phyloP scores from a whole-genome alignment of 768 basidiomycete genomes.

The Lactifluus piperatus region DNA sequence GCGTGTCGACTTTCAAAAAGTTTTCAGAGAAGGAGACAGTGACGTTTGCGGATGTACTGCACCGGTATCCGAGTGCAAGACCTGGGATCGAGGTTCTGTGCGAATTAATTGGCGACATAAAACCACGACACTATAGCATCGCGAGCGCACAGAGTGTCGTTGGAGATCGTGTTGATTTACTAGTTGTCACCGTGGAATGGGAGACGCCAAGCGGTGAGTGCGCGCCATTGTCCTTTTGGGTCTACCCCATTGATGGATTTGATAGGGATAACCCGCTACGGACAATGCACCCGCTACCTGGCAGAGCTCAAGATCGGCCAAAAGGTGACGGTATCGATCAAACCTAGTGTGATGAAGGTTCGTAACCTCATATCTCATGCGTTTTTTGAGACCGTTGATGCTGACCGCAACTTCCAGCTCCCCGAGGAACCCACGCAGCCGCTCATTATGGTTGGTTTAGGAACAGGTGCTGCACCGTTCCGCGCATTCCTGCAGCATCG shows the following conservation, averaged over 20 bases:
- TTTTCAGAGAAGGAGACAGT: constrained; percentile 91
- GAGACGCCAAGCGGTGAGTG: constrained; percentile 66
- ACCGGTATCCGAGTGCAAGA: constrained; percentile 64
- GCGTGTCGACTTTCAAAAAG: constrained; percentile 89
- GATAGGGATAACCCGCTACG: constrained; percentile 67
- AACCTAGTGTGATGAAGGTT: constrained; percentile 99
- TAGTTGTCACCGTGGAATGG: constrained; percentile 98
- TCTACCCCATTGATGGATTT: background rate
- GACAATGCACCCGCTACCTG: constrained; percentile 96
- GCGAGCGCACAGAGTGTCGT: constrained; percentile 93
- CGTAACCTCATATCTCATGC: constrained; percentile 18
- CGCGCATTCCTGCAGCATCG: constrained; percentile 97
- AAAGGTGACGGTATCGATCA: constrained; percentile 94
- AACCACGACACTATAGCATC: constrained; percentile 97
- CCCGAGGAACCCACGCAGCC: constrained; percentile 81
- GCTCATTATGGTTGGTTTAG: constrained; percentile 96
- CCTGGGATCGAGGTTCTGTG: constrained; percentile 82
- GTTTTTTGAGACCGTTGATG: constrained; percentile 2
- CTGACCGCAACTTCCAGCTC: constrained; percentile 37
- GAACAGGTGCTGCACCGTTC: constrained; percentile 98
- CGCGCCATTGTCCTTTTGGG: background rate
- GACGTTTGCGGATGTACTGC: constrained; percentile 82
- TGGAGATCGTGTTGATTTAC: constrained; percentile 86
- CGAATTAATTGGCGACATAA: constrained; percentile 87
- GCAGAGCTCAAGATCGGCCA: constrained; percentile 75